Percentiles rank a stretch among this genome's conserved stretches.
Conservation (phyloP, 2,329 filamentous ascomycete species). For the Alternaria dauci region DNA sequence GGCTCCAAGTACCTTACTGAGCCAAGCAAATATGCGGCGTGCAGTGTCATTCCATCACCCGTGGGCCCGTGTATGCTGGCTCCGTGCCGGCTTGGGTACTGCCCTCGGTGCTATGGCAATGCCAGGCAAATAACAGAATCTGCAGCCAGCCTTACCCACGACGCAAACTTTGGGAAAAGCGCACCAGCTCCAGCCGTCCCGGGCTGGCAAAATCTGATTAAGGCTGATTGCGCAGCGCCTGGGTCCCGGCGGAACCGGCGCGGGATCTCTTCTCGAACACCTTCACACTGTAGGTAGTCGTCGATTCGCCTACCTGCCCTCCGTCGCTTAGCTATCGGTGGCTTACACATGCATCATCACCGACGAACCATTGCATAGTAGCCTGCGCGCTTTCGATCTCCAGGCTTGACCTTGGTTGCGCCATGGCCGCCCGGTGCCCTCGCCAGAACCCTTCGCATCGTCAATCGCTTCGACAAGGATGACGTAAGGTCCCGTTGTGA, state of each 20-base stretch:
- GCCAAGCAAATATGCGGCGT: conserved; percentile 21
- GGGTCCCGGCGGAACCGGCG: conserved; percentile 22
- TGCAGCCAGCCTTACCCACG: conserved; percentile 13
- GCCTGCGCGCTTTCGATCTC: not conserved
- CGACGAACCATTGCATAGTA: conserved; percentile 7
- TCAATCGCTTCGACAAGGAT: not conserved
- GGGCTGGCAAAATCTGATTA: conserved; percentile 19
- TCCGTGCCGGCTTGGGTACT: not conserved
- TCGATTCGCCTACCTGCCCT: not conserved
- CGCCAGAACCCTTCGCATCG: not conserved
- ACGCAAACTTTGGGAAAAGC: not conserved
- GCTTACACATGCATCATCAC: conserved; percentile 9
- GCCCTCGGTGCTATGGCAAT: not conserved
- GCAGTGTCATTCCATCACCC: conserved; percentile 17
- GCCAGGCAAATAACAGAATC: conserved; percentile 17
- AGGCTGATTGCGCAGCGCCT: conserved; percentile 31
- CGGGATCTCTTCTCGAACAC: conserved; percentile 19
- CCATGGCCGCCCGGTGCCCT: not conserved
- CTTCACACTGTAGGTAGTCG: not conserved
- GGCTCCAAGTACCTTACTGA: conserved; percentile 9
- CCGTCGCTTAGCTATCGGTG: conserved; percentile 5
- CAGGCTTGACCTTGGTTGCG: not conserved
- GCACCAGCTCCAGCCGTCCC: conserved; percentile 16
- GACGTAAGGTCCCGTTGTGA: not conserved
- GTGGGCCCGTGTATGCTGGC: not conserved